Conservation (phyloP, 2,329 filamentous ascomycete species). For the Clarireedia monteithiana region DNA sequence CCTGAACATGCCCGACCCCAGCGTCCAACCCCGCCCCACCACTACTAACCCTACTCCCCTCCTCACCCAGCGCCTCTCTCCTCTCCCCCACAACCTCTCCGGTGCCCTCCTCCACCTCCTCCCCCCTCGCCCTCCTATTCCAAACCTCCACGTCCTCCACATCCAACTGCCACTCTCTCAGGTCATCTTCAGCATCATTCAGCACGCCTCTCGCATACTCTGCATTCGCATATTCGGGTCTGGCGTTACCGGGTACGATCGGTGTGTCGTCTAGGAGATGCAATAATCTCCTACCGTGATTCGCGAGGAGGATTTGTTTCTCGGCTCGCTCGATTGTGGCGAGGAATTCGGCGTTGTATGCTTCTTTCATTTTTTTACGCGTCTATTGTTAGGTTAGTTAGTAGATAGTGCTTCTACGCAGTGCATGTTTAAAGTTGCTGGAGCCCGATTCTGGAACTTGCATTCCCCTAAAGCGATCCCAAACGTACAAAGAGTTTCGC, state of each 20-base stretch:
- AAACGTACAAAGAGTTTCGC: too few species aligned
- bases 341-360: slow-evolving; percentile 80
- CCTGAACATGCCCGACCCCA: too few species aligned
- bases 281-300: slow-evolving; percentile 78
- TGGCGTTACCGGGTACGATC: slow-evolving; percentile 75
- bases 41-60: slow-evolving; percentile 6
- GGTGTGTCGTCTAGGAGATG: slow-evolving; percentile 84
- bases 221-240: slow-evolving; percentile 57
- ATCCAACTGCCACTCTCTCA: slow-evolving; percentile 59
- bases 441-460: too few species aligned
- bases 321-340: slow-evolving; percentile 93
- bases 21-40: neutral
- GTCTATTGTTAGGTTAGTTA: slow-evolving; percentile 47
- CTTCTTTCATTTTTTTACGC: slow-evolving; percentile 91
- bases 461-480: too few species aligned
- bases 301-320: slow-evolving; percentile 91
- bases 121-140: neutral
- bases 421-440: too few species aligned
- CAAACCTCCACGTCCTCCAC: slow-evolving; percentile 19
- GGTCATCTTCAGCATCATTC: slow-evolving; percentile 85
- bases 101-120: neutral
- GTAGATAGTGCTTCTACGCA: too few species aligned
- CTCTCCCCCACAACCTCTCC: neutral
- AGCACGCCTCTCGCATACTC: slow-evolving; percentile 74
- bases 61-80: neutral